Conservation (phyloP, 2,329 filamentous ascomycete species). For the Coniochaeta hoffmannii region DNA sequence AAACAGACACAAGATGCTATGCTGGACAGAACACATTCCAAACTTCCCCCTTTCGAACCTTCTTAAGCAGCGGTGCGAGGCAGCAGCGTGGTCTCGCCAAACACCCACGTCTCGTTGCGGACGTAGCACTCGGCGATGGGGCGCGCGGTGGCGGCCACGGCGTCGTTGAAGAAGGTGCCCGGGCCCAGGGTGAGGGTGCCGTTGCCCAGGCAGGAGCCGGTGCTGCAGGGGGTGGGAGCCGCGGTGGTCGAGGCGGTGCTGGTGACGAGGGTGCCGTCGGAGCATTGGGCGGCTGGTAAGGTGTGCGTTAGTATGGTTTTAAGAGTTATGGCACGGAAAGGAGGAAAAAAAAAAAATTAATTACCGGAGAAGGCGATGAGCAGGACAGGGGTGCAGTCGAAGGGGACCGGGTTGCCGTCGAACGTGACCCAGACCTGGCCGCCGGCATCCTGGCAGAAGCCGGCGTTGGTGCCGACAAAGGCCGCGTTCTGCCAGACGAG, state of each 20-base stretch:
- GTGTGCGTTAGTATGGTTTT: not conserved
- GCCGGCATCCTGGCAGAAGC: slow-evolving; percentile 16
- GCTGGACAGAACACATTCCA: too few relatives aligned
- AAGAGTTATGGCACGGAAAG: not conserved
- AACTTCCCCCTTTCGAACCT: too few relatives aligned
- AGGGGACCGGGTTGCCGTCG: slow-evolving; percentile 6
- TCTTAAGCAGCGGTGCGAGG: not conserved
- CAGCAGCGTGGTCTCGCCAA: not conserved
- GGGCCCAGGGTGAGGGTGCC: not conserved
- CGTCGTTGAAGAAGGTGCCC: not conserved
- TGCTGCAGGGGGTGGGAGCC: not conserved
- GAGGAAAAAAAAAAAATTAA: too few relatives aligned
- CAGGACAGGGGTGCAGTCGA: slow-evolving; percentile 11
- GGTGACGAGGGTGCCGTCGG: not conserved
- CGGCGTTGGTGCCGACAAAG: slow-evolving; percentile 16
- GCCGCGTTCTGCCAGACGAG: slow-evolving; percentile 19
- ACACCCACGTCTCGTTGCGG: not conserved
- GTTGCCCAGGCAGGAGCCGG: not conserved
- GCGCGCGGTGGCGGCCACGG: not conserved
- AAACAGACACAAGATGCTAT: too few relatives aligned
- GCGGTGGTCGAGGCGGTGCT: not conserved
- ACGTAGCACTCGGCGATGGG: not conserved
- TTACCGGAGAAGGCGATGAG: slow-evolving; percentile 10
- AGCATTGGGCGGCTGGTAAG: not conserved
- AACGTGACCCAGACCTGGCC: slow-evolving; percentile 17